phyloP scores from a whole-genome alignment of 441 rosid species.

The Theobroma grandiflorum region DNA sequence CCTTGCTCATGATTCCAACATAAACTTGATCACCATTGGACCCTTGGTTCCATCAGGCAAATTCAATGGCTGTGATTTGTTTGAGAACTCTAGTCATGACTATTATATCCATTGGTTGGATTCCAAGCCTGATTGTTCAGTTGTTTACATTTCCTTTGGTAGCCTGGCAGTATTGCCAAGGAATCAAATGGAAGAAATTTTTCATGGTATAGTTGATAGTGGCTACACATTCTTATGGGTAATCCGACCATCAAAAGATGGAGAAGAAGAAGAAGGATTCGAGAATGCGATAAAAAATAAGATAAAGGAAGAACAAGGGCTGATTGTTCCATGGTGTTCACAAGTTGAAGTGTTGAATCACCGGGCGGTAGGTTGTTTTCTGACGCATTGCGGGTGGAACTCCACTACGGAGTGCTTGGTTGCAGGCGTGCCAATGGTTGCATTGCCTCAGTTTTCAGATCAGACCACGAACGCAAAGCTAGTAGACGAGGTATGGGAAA shows the following conservation, averaged over 20 bases:
- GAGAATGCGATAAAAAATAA: background rate
- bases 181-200: constrained; percentile 35
- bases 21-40: constrained; percentile 33
- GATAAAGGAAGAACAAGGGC: constrained; percentile 29
- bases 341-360: constrained; percentile 46
- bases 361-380: constrained; percentile 38
- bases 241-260: constrained; percentile 1
- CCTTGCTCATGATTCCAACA: constrained; percentile 2
- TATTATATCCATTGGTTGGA: constrained; percentile 33
- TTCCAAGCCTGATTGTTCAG: constrained; percentile 34
- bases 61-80: constrained; percentile 34
- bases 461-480: constrained; percentile 44
- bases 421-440: constrained; percentile 42
- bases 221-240: constrained; percentile 47
- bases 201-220: constrained; percentile 23
- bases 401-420: constrained; percentile 38
- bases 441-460: constrained; percentile 43
- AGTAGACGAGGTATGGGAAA: constrained; percentile 40
- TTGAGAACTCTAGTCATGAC: background rate
- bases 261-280: constrained; percentile 15
- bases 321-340: constrained; percentile 48
- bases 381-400: constrained; percentile 50
- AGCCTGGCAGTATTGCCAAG: constrained; percentile 34
- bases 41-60: constrained; percentile 34
- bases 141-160: constrained; percentile 47